phyloP scores from a whole-genome alignment of 2,329 filamentous ascomycete species.

The Didymella sp. region DNA sequence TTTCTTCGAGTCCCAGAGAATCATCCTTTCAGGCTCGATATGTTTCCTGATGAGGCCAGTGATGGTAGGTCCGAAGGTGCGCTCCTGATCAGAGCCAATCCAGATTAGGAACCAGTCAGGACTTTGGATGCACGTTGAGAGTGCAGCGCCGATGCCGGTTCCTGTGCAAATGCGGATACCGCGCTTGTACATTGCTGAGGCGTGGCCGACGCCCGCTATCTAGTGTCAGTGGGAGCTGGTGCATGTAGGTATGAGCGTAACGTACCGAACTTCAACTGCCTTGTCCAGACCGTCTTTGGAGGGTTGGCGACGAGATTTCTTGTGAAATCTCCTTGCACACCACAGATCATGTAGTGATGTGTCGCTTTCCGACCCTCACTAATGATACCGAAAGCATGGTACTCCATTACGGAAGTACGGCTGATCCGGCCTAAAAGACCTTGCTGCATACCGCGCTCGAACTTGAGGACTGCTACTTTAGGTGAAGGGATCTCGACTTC shows the following conservation, averaged over 20 bases:
- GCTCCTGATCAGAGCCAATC: conserved; percentile 48
- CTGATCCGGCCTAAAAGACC: conserved; percentile 45
- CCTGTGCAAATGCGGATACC: conserved; percentile 48
- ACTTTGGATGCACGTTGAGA: conserved; percentile 46
- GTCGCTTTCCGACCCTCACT: conserved; percentile 41
- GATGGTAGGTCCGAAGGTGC: conserved; percentile 46
- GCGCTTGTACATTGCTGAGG: conserved; percentile 47
- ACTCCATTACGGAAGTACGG: conserved; percentile 49
- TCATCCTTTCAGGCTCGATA: conserved; percentile 48
- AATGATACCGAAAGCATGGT: conserved; percentile 49
- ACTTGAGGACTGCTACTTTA: conserved; percentile 45
- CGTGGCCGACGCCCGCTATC: conserved; percentile 44
- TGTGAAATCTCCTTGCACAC: conserved; percentile 49
- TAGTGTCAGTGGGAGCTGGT: conserved; percentile 28
- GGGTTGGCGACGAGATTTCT: conserved; percentile 42
- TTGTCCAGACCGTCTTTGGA: conserved; percentile 44
- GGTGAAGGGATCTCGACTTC: conserved; percentile 46
- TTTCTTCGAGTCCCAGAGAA: conserved; percentile 48
- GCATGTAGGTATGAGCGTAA: too few relatives aligned
- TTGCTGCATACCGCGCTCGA: conserved; percentile 48
- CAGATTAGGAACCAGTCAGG: conserved; percentile 49
- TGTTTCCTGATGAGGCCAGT: conserved; percentile 41
- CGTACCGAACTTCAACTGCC: conserved; percentile 47
- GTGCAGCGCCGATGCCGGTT: conserved; percentile 46
- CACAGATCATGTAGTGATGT: conserved; percentile 48